Conservation (phyloP, 768 basidiomycete species). For the Inosperma sp. region DNA sequence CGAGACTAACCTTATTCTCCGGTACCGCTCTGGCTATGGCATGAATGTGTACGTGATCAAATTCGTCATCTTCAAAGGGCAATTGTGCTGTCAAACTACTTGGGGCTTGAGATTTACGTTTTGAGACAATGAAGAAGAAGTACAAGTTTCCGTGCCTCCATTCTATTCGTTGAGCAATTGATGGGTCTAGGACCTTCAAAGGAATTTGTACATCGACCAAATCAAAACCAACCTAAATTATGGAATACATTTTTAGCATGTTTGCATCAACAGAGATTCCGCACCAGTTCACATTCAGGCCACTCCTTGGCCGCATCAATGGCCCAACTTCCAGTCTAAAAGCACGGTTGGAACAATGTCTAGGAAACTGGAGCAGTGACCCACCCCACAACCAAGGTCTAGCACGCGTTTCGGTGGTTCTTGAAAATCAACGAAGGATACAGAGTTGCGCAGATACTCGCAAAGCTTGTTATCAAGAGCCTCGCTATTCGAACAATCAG, state of each 20-base stretch:
- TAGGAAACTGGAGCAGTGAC: constrained; percentile 19
- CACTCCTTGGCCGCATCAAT: constrained; percentile 70
- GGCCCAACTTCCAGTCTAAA: constrained; percentile 64
- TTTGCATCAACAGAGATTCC: constrained; percentile 17
- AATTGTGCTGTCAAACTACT: constrained; percentile 68
- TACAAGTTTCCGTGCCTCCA: constrained; percentile 83
- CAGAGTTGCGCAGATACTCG: constrained; percentile 47
- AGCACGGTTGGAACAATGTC: constrained; percentile 2
- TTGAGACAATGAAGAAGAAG: constrained; percentile 10
- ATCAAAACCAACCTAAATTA: constrained; percentile 67
- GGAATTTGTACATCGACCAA: constrained; percentile 72
- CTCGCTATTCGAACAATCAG: constrained; percentile 37
- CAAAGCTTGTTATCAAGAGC: constrained; percentile 49
- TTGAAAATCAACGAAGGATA: constrained; percentile 55
- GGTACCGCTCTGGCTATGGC: constrained; percentile 63
- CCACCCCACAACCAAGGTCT: constrained; percentile 72
- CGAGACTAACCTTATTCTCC: constrained; percentile 59
- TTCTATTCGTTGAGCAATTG: constrained; percentile 52
- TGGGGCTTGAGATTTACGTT: constrained; percentile 2
- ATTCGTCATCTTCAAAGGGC: constrained; percentile 79
- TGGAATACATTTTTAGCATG: not conserved
- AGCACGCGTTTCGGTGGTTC: constrained; percentile 51
- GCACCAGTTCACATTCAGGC: constrained; percentile 60
- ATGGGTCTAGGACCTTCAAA: constrained; percentile 44
- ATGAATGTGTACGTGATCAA: constrained; percentile 75